Base-by-base conservation (phyloP, 768 basidiomycete species). In the Hygrophoropsis aurantiaca region DNA sequence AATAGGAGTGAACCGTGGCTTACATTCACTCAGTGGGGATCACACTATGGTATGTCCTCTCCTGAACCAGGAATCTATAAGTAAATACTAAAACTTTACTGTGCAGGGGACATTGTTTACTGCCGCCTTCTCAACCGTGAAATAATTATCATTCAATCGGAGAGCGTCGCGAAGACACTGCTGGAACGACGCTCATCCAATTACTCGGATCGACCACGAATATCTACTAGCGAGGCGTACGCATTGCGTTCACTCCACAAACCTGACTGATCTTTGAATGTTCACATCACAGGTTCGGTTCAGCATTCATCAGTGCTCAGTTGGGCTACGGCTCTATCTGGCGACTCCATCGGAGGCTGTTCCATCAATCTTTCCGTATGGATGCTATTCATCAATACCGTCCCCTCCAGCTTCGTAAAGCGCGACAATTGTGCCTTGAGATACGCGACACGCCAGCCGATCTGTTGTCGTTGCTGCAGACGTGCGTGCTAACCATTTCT, bases 1-100 rank as follows among this genome's bases (percentile, higher is more conserved):
- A 47, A 67, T 13, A 10, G 44, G 4, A 48, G 53, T 4, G 34
- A 51, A 18, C 69, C 67, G 11, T 68, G 68, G 68, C 35, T 66
- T 13, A 66, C 52, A n/a, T 69, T 66, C 52, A 56, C 67, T 27
- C 55, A 42, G 34, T 68, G 66, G 66, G 65, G 54, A 21, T 48
- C 49, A 7, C 49, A 47, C 16, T 48, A 64, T 5, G 64, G 64
- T 65, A 9, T 6, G 54, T 58, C 19, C 27, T 7, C 13, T 6
- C 27, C 27, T 6, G 36, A 32, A 16, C 47, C 16, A 19, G 18
- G 23, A 34, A 26, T 19, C 23, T 37, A 25, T 16, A n/a, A 40
- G 6, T 30, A 30, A 13, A 7, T 7, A 30, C 13, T 30, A 7
- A 1, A 11, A 15, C 40, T 8, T 19, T 43, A 4, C 18, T 0